Evolutionary conservation across 1,284 basidiomycete species (phyloP).

Genomic region (Volvariella volvacea): DNA sequence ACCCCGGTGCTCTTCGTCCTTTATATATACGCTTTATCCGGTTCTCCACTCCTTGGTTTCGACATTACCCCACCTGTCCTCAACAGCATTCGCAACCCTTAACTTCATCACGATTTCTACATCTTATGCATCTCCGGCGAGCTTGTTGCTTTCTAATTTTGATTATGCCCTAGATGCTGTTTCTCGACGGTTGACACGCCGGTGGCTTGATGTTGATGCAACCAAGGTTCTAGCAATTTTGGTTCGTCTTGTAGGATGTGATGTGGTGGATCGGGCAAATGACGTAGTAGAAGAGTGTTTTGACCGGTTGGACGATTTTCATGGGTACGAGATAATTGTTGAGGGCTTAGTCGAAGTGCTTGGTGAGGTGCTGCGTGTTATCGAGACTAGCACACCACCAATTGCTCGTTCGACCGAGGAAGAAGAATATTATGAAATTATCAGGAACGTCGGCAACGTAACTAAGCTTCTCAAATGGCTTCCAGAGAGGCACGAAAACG

Average conservation of each 20-base stretch:
- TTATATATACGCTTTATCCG: constrained; percentile 79
- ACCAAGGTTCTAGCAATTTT: constrained; percentile 77
- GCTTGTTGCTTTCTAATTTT: constrained; percentile 85
- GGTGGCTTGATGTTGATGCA: constrained; percentile 75
- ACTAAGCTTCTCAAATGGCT: constrained; percentile 63
- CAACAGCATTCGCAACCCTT: constrained; percentile 67
- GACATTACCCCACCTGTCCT: constrained; percentile 54
- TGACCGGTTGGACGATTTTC: constrained; percentile 87
- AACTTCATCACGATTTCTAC: constrained; percentile 60
- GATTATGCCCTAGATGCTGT: constrained; percentile 90
- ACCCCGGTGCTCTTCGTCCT: constrained; percentile 59
- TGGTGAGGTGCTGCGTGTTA: constrained; percentile 66
- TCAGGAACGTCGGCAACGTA: constrained; percentile 17
- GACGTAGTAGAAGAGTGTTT: constrained; percentile 95
- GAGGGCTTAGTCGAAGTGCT: constrained; percentile 87
- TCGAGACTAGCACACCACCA: constrained; percentile 43
- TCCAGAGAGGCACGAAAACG: constrained; percentile 36
- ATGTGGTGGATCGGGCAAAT: constrained; percentile 80
- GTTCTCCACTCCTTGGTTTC: constrained; percentile 80
- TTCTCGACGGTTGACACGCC: constrained; percentile 69
- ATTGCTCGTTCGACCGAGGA: not conserved
- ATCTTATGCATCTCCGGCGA: constrained; percentile 79
- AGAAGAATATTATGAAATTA: constrained; percentile 12
- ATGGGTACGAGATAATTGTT: constrained; percentile 82
- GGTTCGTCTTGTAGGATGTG: constrained; percentile 77